Evolutionary conservation across 495 filamentous ascomycete species (phyloP).

Genomic region (Xylaria venustula): DNA sequence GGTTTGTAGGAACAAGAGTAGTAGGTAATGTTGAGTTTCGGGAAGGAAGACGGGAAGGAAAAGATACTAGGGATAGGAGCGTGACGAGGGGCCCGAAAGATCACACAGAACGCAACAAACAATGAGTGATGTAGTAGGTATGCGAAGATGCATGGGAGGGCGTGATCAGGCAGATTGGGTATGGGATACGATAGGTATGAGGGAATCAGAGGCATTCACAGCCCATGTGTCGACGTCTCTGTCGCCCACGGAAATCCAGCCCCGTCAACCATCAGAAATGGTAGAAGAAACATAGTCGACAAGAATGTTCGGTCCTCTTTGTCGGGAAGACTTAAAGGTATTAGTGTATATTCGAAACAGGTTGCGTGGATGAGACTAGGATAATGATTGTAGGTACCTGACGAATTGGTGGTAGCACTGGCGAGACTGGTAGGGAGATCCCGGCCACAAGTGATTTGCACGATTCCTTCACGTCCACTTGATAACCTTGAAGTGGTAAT

Average conservation of each 20-base stretch:
- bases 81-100: neutral
- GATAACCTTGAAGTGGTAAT: neutral
- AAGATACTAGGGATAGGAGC: neutral
- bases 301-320: neutral
- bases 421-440: no score
- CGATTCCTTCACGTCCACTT: constrained; percentile 5
- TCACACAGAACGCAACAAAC: neutral
- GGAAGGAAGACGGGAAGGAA: neutral
- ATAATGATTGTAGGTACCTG: no score
- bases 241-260: neutral
- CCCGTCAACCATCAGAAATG: neutral
- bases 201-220: neutral
- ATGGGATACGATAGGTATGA: neutral
- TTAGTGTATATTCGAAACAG: neutral
- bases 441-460: neutral
- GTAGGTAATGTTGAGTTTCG: neutral
- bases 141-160: neutral
- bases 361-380: neutral
- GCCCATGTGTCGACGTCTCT: neutral
- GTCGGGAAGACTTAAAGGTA: neutral
- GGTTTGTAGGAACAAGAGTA: neutral
- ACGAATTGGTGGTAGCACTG: no score
- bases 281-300: constrained; percentile 4
- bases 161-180: neutral
- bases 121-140: neutral